Base-by-base conservation (phyloP, 257 asterid genomes). In the Penstemon newberryi region DNA sequence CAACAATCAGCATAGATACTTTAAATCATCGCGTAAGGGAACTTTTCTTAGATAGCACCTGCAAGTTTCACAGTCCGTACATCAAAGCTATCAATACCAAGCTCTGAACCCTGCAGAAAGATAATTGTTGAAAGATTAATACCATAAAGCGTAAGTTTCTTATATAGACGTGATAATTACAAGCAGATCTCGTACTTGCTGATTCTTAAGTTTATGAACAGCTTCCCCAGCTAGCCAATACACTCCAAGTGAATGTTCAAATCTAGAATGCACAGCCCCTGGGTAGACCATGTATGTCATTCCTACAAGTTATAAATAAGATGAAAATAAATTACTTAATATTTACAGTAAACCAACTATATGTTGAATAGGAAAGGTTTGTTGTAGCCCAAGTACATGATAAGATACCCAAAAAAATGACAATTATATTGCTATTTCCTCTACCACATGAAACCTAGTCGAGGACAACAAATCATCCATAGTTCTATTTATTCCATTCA, bases 141-240 rank as follows among this genome's bases (percentile, higher is more conserved):
- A 63, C 33, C 60, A 43, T 64, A 25, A 3, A 56, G 49, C 51
- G 33, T 46, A 45, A 60, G 41, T 39, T 63, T 46, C 8, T 47
- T 53, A 68, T 47, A 67, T 54, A 19, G 54, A 70, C 59, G 18
- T 41, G 74, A 60, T 49, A 60, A 13, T 12, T 41, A 36, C 40
- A 67, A n/a, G 82, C 63, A 77, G 60, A 73, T 69, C 50, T 62
- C 77, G 39, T 75, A 93, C 99, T 70, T 90, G 84, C 25, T 83
- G 87, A 70, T 60, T 69, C 70, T 84, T 85, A 56, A 93, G 95
- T 70, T 69, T 88, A 58, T 87, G 88, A 79, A 88, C 81, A 47
- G 97, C 90, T 71, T 88, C 88, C 70, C 91, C 89, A 73, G 97
- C 96, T 60, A 93, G 94, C 93, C 92, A 87, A 67, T 90, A 93